Evolutionary conservation across 2,329 filamentous ascomycete species (phyloP).

Genomic region (Stenocarpella maydis): DNA sequence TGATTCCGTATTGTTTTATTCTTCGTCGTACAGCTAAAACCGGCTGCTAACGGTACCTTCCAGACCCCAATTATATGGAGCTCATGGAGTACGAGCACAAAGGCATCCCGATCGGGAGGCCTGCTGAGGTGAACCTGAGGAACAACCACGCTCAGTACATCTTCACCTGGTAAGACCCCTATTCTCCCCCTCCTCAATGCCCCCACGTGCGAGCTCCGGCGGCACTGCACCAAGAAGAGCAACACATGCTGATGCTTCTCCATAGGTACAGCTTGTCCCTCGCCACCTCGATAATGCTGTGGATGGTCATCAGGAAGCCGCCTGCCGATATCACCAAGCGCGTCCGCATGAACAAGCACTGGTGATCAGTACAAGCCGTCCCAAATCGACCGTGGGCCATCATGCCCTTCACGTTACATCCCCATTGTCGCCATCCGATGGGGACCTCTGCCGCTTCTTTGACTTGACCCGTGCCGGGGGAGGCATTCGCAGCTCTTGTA

Average conservation of each 20-base stretch:
- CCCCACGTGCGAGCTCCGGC: background rate
- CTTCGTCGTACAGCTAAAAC: constrained; percentile 30
- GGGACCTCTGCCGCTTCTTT: constrained; percentile 54
- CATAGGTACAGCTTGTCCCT: constrained; percentile 83
- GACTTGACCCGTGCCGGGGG: constrained; percentile 54
- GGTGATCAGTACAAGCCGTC: constrained; percentile 55
- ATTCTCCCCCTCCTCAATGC: background rate
- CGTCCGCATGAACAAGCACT: constrained; percentile 78
- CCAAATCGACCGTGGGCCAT: background rate
- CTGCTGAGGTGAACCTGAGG: constrained; percentile 88
- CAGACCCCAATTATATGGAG: constrained; percentile 81
- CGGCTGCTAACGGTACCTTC: constrained; percentile 33
- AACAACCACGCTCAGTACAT: constrained; percentile 99
- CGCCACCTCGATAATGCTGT: constrained; percentile 94
- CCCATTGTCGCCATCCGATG: constrained; percentile 49
- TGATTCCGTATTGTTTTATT: constrained; percentile 29
- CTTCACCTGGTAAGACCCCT: constrained; percentile 84
- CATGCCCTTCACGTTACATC: constrained; percentile 46
- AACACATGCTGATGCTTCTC: constrained; percentile 23
- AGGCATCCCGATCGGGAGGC: constrained; percentile 88
- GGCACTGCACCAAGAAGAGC: background rate
- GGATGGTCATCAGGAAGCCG: constrained; percentile 92
- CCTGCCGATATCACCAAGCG: constrained; percentile 75
- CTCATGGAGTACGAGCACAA: constrained; percentile 78
- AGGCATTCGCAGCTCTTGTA: constrained; percentile 82